A percentile compares a stretch with the other conserved stretches of the same genome.
Evolutionary conservation across 1,139 yeast genomes (phyloP).

Genomic region (Hanseniaspora uvarum): DNA sequence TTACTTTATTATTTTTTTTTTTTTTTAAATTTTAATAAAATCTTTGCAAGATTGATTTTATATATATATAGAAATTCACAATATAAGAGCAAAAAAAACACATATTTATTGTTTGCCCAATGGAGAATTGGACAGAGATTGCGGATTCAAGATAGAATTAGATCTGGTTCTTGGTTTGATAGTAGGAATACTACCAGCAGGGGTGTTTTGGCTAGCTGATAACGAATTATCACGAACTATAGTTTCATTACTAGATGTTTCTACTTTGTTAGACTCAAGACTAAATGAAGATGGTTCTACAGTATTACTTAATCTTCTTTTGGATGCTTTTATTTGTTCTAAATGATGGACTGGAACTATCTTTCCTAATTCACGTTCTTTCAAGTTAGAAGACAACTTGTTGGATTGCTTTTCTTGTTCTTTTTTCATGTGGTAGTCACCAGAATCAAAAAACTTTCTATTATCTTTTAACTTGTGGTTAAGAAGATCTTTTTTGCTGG

Average conservation of each 20-base stretch:
- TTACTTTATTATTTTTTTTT: no score
- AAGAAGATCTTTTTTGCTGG: constrained; percentile 73
- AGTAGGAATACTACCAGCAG: neutral
- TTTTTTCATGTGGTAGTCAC: constrained; percentile 91
- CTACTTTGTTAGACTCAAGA: neutral
- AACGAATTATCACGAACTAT: neutral
- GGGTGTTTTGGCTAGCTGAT: neutral
- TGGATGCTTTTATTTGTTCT: constrained; percentile 3
- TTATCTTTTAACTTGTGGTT: constrained; percentile 65
- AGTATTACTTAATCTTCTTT: constrained; percentile 1
- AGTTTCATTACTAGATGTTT: neutral
- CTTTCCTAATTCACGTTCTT: constrained; percentile 31
- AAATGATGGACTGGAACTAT: constrained; percentile 8
- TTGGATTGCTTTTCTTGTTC: constrained; percentile 25
- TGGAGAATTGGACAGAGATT: neutral
- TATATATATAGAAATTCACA: no score
- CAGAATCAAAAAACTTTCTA: constrained; percentile 89
- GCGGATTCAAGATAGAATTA: constrained; percentile 12
- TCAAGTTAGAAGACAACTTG: neutral
- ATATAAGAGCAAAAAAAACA: no score
- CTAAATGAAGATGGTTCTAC: neutral
- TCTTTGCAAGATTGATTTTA: neutral
- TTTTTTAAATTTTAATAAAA: neutral
- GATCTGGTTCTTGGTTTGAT: constrained; percentile 11
- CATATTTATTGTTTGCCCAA: neutral